These are phyloP conservation scores for Agaricus sinodeliciosus DNA, from an alignment of 768 basidiomycete genomes.

Conservation along the genomic window DNA sequence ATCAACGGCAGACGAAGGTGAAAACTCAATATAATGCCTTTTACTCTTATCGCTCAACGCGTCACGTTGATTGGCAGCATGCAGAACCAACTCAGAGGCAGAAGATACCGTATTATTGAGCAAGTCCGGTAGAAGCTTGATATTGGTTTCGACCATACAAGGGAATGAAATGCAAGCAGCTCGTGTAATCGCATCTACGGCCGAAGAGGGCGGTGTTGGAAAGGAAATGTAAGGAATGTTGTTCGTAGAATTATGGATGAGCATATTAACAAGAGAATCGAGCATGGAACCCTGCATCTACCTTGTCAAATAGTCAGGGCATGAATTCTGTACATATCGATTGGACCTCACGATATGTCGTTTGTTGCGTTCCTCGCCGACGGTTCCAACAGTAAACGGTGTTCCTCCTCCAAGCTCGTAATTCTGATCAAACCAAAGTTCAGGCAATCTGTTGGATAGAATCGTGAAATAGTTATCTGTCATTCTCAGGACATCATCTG, in stretches of 20 bases:
- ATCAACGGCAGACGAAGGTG: constrained; percentile 54
- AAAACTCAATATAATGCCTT: constrained; percentile 33
- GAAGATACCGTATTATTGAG: constrained; percentile 17
- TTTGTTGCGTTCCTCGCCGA: constrained; percentile 53
- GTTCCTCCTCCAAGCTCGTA: constrained; percentile 52
- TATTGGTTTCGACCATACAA: constrained; percentile 48
- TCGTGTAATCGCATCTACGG: constrained; percentile 15
- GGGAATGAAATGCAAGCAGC: constrained; percentile 36
- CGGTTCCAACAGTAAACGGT: constrained; percentile 53
- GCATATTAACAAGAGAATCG: constrained; percentile 22
- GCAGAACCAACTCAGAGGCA: constrained; percentile 34
- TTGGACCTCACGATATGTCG: constrained; percentile 45
- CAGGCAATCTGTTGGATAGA: constrained; percentile 46
- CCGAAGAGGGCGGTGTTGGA: constrained; percentile 9
- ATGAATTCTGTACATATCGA: too few relatives aligned
- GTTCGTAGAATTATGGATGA: not conserved
- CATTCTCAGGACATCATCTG: constrained; percentile 50
- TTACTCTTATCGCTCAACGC: constrained; percentile 27
- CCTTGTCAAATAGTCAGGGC: constrained; percentile 21
- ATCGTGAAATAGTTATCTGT: constrained; percentile 68
- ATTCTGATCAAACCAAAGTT: constrained; percentile 61
- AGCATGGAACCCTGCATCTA: constrained; percentile 39
- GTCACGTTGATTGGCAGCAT: constrained; percentile 29
- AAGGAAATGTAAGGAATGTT: constrained; percentile 21
- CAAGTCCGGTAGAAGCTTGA: constrained; percentile 33